Evolutionary conservation across 23 red algal genomes (phyloP).

Genomic region (Gracilariopsis chorda): DNA sequence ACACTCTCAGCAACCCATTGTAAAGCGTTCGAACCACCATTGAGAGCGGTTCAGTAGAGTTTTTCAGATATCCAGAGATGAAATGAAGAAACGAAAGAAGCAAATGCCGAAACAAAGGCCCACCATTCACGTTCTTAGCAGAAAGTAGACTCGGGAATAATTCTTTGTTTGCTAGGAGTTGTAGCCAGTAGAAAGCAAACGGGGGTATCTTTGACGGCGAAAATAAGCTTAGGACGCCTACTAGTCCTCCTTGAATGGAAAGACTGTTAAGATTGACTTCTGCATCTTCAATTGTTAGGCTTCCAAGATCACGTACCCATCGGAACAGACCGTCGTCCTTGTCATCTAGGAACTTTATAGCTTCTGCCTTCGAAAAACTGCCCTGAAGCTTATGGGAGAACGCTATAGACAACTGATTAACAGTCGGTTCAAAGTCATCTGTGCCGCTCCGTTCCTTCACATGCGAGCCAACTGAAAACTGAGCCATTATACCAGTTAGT

Average conservation of each 20-base stretch:
- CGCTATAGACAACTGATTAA: background rate
- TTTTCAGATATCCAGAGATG: slow-evolving; percentile 67
- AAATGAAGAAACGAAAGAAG: slow-evolving; percentile 74
- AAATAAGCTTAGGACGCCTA: slow-evolving; percentile 61
- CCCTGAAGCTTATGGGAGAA: background rate
- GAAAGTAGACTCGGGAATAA: slow-evolving; percentile 77
- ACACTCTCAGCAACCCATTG: slow-evolving; percentile 74
- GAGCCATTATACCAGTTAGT: slow-evolving; percentile 48
- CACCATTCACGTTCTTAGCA: slow-evolving; percentile 29
- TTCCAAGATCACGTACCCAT: slow-evolving; percentile 8
- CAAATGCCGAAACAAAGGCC: slow-evolving; percentile 77
- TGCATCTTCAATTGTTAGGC: background rate
- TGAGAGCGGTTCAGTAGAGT: slow-evolving; percentile 27
- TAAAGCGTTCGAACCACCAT: slow-evolving; percentile 73
- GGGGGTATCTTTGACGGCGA: slow-evolving; percentile 63
- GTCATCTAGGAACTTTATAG: slow-evolving; percentile 18
- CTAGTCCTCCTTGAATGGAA: slow-evolving; percentile 52
- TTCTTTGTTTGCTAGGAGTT: slow-evolving; percentile 76
- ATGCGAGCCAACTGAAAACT: slow-evolving; percentile 32
- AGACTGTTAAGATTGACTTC: slow-evolving; percentile 27
- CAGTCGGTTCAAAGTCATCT: background rate
- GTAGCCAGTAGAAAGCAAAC: slow-evolving; percentile 94
- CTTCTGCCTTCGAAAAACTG: background rate
- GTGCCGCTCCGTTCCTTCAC: background rate
- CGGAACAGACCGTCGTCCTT: background rate